phyloP scores from a whole-genome alignment of 2,329 filamentous ascomycete species.

The Fusarium sp. region DNA sequence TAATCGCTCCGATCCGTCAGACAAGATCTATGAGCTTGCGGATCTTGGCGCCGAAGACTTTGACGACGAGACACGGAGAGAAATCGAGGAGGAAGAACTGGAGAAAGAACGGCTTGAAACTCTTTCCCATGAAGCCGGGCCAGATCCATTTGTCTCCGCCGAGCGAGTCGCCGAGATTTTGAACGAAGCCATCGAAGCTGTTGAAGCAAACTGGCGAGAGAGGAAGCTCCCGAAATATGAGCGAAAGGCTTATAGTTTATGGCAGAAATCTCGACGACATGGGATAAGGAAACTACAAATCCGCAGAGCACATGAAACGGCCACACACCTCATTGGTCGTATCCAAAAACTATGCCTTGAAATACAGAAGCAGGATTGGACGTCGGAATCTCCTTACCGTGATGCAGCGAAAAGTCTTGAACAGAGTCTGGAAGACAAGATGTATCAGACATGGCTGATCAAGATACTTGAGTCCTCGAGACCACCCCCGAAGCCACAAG shows the following conservation, averaged over 20 bases:
- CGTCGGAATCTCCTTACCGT: conserved; percentile 62
- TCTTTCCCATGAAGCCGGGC: background rate
- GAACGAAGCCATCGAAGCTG: conserved; percentile 57
- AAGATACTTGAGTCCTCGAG: conserved; percentile 55
- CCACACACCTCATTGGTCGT: conserved; percentile 59
- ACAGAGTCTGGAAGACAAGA: conserved; percentile 69
- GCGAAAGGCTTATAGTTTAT: conserved; percentile 68
- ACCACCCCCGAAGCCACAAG: conserved; percentile 53
- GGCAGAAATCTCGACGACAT: conserved; percentile 65
- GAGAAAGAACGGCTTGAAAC: conserved; percentile 22
- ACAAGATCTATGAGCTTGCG: conserved; percentile 20
- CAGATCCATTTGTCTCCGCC: conserved; percentile 48
- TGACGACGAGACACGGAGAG: conserved; percentile 68
- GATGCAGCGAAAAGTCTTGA: conserved; percentile 70
- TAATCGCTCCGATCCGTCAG: conserved; percentile 15
- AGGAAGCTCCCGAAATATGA: conserved; percentile 66
- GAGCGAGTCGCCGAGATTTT: conserved; percentile 45
- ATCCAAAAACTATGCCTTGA: conserved; percentile 66
- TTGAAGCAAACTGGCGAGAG: conserved; percentile 67
- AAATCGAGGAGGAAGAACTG: conserved; percentile 63
- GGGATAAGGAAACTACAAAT: conserved; percentile 55
- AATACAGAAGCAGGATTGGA: conserved; percentile 65
- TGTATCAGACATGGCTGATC: conserved; percentile 64
- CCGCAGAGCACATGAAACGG: conserved; percentile 54
- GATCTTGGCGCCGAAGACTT: conserved; percentile 44